A percentile compares a stretch with the other conserved stretches of the same genome.
These are phyloP conservation scores for Mycena rebaudengoi DNA, from an alignment of 768 basidiomycete species.

Conservation along the genomic window DNA sequence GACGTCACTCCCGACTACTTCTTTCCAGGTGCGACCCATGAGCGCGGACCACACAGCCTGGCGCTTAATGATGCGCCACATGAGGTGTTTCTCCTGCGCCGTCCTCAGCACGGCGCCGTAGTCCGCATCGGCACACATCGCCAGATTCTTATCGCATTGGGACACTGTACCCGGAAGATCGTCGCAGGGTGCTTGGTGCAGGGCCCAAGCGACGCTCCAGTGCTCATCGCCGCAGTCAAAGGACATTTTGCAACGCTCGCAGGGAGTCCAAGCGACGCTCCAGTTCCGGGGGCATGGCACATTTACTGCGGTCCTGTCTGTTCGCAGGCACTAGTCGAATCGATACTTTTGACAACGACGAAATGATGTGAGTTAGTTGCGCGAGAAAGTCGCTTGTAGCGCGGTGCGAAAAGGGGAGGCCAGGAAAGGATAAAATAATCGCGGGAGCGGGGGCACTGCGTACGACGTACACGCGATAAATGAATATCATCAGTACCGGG, in stretches of 20 bases:
- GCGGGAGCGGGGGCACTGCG: too few relatives aligned
- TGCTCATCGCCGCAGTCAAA: conserved; percentile 11
- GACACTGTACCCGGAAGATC: background rate
- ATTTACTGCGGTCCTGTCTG: too few relatives aligned
- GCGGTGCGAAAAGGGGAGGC: too few relatives aligned
- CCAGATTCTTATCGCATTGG: background rate
- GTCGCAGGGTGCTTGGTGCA: background rate
- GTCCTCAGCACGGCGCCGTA: background rate
- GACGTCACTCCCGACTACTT: background rate
- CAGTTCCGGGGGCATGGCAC: too few relatives aligned
- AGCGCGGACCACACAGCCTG: conserved; percentile 3
- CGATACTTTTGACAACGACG: too few relatives aligned
- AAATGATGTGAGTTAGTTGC: too few relatives aligned
- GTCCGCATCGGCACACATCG: background rate
- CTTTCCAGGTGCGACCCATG: background rate
- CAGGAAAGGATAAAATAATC: too few relatives aligned
- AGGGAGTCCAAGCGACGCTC: too few relatives aligned
- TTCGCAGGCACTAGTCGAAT: too few relatives aligned
- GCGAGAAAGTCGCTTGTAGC: too few relatives aligned
- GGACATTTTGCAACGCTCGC: conserved; percentile 8
- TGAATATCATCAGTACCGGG: too few relatives aligned
- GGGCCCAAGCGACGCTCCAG: background rate
- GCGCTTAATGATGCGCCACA: conserved; percentile 7
- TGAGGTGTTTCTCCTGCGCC: background rate
- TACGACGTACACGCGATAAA: too few relatives aligned